phyloP scores from a whole-genome alignment of 2,329 filamentous ascomycete species.

The Boeremia exigua region DNA sequence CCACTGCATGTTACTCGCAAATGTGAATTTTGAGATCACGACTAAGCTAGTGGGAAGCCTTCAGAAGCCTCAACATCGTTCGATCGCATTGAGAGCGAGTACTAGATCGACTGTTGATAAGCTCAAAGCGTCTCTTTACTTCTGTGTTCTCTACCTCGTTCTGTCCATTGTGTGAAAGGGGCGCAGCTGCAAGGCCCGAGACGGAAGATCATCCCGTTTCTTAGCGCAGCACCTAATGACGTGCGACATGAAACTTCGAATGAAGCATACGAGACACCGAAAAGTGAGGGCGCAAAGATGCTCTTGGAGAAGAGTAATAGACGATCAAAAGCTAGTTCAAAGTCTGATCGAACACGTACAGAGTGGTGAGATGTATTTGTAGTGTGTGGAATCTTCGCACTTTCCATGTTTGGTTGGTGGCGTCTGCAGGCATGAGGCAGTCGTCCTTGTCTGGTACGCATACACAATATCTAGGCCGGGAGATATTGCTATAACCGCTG shows the following conservation, averaged over 20 bases:
- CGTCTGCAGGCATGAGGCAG: conserved; percentile 18
- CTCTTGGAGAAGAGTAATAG: background rate
- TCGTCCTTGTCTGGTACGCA: background rate
- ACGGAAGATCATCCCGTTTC: conserved; percentile 23
- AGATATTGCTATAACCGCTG: background rate
- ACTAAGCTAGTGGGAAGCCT: no score
- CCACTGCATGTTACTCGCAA: no score
- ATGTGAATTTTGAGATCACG: no score
- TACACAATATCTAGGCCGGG: background rate
- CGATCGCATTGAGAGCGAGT: background rate
- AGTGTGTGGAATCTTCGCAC: conserved; percentile 14
- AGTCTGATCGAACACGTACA: background rate
- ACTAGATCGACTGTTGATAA: background rate
- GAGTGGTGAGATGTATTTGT: conserved; percentile 8
- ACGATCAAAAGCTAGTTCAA: background rate
- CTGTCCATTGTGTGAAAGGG: conserved; percentile 12
- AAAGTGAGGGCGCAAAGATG: conserved; percentile 4
- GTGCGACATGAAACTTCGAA: conserved; percentile 33
- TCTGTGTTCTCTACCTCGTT: background rate
- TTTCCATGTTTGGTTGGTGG: conserved; percentile 27
- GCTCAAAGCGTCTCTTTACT: background rate
- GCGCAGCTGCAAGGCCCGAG: conserved; percentile 14
- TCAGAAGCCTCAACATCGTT: background rate
- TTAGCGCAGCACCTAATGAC: conserved; percentile 30
- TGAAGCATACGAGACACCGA: conserved; percentile 23